Conservation (phyloP, 306 rosid genomes). For the Glycine tomentella region DNA sequence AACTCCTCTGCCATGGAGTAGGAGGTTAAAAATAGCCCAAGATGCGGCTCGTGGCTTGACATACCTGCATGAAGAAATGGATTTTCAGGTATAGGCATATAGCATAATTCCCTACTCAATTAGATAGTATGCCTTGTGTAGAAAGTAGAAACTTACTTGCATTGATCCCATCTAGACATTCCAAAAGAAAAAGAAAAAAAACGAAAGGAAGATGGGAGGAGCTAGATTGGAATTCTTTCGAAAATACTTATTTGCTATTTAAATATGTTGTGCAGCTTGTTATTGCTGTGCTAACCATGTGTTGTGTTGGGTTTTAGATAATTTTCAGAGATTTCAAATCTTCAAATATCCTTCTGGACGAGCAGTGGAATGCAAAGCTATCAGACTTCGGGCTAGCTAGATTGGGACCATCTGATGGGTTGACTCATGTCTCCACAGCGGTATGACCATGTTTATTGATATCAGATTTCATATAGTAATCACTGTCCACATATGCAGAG, state of each 20-base stretch:
- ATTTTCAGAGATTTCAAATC: slow-evolving; percentile 98
- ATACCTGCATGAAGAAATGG: slow-evolving; percentile 91
- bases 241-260: background rate
- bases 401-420: slow-evolving; percentile 94
- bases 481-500: slow-evolving; percentile 8
- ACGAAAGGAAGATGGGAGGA: background rate
- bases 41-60: slow-evolving; percentile 94
- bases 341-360: slow-evolving; percentile 92
- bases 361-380: slow-evolving; percentile 94
- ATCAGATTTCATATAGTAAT: slow-evolving; percentile 38
- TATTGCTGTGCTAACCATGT: slow-evolving; percentile 39
- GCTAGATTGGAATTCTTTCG: slow-evolving; percentile 4
- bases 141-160: slow-evolving; percentile 11
- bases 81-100: slow-evolving; percentile 71
- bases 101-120: background rate
- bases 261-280: slow-evolving; percentile 38
- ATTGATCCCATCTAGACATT: slow-evolving; percentile 32
- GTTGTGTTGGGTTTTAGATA: slow-evolving; percentile 56
- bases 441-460: slow-evolving; percentile 60
- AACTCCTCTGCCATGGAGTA: slow-evolving; percentile 77
- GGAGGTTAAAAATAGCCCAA: slow-evolving; percentile 84
- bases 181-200: background rate
- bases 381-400: slow-evolving; percentile 97
- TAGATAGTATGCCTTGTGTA: background rate
- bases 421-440: slow-evolving; percentile 96